phyloP scores from a whole-genome alignment of 306 rosid genomes.

The Quercus bicolor region DNA sequence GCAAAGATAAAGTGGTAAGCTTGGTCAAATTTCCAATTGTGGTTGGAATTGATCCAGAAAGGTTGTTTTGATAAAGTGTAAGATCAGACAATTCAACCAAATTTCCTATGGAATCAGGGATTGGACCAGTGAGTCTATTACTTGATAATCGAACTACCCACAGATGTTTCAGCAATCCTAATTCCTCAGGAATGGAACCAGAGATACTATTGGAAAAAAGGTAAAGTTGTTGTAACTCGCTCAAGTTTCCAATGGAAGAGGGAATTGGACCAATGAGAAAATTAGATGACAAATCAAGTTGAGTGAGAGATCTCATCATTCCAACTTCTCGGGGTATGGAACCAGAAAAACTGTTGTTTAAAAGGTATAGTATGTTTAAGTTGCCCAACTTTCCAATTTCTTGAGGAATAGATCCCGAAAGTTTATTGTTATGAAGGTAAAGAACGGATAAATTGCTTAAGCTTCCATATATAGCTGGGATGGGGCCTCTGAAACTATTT shows the following conservation, averaged over 20 bases:
- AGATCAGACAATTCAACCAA: too few species aligned
- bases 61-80: too few species aligned
- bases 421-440: fast-evolving
- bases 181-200: not conserved
- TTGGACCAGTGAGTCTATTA: slow-evolving; percentile 1
- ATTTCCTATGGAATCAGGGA: too few species aligned
- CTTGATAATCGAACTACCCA: not conserved
- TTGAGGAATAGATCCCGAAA: not conserved
- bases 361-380: not conserved
- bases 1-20: too few species aligned
- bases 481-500: not conserved
- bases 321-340: not conserved
- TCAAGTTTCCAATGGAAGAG: not conserved
- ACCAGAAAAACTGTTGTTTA: not conserved
- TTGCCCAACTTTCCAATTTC: not conserved
- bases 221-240: not conserved
- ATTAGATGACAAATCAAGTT: not conserved
- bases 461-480: slow-evolving; percentile 1
- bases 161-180: not conserved
- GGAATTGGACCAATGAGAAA: not conserved
- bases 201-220: not conserved
- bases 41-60: too few species aligned
- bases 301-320: not conserved
- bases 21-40: too few species aligned
- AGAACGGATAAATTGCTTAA: not conserved